Evolutionary conservation across 306 rosid genomes (phyloP), one percentile per base, ranked within the genome.

Genomic region (Cyamopsis tetragonoloba): DNA sequence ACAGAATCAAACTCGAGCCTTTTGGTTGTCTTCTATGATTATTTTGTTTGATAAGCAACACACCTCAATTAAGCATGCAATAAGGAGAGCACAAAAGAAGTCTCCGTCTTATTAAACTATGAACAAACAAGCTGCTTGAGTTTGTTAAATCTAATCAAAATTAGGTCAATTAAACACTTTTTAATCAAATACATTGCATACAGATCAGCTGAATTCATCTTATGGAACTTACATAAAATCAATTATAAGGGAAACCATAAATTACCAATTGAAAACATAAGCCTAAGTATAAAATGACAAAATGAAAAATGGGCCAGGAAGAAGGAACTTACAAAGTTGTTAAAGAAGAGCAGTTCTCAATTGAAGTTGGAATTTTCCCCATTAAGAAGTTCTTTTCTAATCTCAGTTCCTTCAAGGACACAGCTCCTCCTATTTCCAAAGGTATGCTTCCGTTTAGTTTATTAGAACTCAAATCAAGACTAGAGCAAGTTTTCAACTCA

Each of bases 381-480:
- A 15, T 73, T 7, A 93, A 86, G 50, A 73, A 78, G 84, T 93
- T 93, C 58, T 80, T 83, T 60, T 67, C 88, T 79, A 93, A 78
- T 71, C 78, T 81, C 77, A 93, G 68, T 49, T 86, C 89, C 66
- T 81, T 83, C 85, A 93, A 62, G 19, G 91, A 86, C 48, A 75
- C 22, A 6, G 80, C 88, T 17, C 86, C 87, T 9, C 91, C 90
- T 69, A 93, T 77, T 71, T 86, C 88, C 66, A 31, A 54, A 47
- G 99, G 96, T 32, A 93, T 83, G 75, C 85, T 82, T 74, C 99
- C 99, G 9, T 74, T 90, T 8, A 95, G 79, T 64, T 60, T 63
- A 81, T 95, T 95, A 51, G 68, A 54, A 66, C 95, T 90, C 84
- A 95, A 73, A 74, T 95, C 96, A 68, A 95, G 92, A 75, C 51